Evolutionary conservation across 2,329 filamentous ascomycete species (phyloP).

Genomic region (Aspergillus aculeatus): DNA sequence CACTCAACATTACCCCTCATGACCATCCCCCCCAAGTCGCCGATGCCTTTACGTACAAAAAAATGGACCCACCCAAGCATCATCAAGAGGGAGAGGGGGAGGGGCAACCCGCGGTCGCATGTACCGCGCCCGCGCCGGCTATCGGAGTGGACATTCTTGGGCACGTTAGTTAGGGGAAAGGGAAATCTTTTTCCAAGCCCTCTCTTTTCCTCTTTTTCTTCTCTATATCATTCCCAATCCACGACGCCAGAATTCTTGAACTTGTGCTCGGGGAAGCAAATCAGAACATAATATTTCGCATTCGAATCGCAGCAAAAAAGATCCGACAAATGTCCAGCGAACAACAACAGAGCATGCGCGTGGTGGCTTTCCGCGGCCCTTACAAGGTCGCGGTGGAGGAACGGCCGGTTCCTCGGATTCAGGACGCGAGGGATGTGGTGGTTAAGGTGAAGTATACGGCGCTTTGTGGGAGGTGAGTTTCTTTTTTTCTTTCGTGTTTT

Average conservation of each 20-base stretch:
- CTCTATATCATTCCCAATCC: no score
- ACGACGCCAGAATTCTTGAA: no score
- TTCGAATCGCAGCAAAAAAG: no score
- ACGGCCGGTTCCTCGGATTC: slow-evolving; percentile 72
- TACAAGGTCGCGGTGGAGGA: slow-evolving; percentile 74
- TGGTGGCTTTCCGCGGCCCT: slow-evolving; percentile 81
- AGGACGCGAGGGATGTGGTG: slow-evolving; percentile 71
- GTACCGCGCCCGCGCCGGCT: neutral
- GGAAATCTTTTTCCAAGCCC: neutral
- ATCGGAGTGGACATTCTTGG: neutral
- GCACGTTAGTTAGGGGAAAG: neutral
- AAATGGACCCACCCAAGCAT: neutral
- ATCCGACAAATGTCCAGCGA: slow-evolving; percentile 19
- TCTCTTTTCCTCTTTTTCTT: no score
- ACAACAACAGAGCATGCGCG: slow-evolving; percentile 68
- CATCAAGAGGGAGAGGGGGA: neutral
- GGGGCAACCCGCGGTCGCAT: neutral
- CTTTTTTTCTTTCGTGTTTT: neutral
- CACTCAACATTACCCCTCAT: no score
- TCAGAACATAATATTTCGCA: no score
- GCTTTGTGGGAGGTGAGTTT: slow-evolving; percentile 76
- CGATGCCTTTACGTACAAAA: neutral
- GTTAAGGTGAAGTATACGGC: slow-evolving; percentile 81
- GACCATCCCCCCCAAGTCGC: no score
- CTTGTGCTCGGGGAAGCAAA: no score